Conservation (phyloP, 345 rosid genomes). For the Capsella bursapastoris region DNA sequence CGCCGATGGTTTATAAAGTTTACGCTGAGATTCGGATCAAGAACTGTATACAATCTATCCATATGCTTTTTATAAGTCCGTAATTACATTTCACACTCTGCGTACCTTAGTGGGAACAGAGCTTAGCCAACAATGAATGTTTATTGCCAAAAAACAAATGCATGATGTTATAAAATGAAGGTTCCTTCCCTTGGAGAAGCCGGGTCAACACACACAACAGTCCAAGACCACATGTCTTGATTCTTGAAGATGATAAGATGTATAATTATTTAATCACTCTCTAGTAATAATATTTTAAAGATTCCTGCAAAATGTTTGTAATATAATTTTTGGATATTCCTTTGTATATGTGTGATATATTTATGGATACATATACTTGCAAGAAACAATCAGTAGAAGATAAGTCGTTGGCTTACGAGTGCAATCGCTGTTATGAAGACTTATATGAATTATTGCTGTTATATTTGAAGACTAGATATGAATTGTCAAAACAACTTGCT, state of each 20-base stretch:
- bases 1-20: background rate
- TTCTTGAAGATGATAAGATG: slow-evolving; percentile 35
- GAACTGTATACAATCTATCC: background rate
- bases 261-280: background rate
- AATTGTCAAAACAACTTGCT: slow-evolving; percentile 37
- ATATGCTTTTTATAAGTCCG: background rate
- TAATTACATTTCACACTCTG: background rate
- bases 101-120: slow-evolving; percentile 3
- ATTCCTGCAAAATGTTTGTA: slow-evolving; percentile 4
- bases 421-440: slow-evolving; percentile 43
- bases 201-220: slow-evolving; percentile 41
- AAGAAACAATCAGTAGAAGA: slow-evolving; percentile 32
- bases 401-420: slow-evolving; percentile 40
- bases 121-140: slow-evolving; percentile 13
- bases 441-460: too few relatives aligned
- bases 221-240: slow-evolving; percentile 39
- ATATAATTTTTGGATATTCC: background rate
- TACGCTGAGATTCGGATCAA: slow-evolving; percentile 9
- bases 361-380: slow-evolving; percentile 28
- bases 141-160: background rate
- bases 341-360: background rate
- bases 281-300: slow-evolving; percentile 4
- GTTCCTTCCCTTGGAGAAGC: slow-evolving; percentile 10
- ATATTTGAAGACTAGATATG: background rate
- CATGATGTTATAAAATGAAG: background rate